Evolutionary conservation across 2,329 filamentous ascomycete species (phyloP).

Genomic region (Epichloe gansuensis): DNA sequence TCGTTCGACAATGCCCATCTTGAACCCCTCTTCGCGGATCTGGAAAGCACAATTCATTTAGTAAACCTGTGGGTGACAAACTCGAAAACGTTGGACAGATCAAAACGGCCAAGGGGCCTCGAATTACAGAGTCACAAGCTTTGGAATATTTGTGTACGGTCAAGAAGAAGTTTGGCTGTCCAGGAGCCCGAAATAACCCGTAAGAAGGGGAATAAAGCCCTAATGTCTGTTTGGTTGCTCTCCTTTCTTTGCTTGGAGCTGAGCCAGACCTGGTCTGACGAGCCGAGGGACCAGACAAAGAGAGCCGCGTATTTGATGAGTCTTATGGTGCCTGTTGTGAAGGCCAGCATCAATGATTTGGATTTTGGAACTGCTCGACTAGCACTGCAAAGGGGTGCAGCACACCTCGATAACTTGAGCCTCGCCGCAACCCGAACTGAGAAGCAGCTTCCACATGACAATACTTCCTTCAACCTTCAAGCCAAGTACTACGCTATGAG

Average conservation of each 20-base stretch:
- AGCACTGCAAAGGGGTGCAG: constrained; percentile 51
- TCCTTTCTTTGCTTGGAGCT: constrained; percentile 57
- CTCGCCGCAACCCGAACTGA: constrained; percentile 3
- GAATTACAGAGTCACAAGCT: constrained; percentile 45
- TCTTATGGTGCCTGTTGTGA: constrained; percentile 56
- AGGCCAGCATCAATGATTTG: constrained; percentile 31
- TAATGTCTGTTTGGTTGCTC: constrained; percentile 36
- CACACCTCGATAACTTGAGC: neutral
- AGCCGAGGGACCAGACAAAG: constrained; percentile 15
- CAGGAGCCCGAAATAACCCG: constrained; percentile 9
- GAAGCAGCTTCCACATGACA: neutral
- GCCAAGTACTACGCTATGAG: constrained; percentile 55
- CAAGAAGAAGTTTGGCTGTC: constrained; percentile 22
- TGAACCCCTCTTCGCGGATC: constrained; percentile 27
- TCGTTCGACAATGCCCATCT: constrained; percentile 20
- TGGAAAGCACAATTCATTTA: constrained; percentile 16
- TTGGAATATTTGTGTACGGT: constrained; percentile 54
- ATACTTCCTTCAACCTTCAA: constrained; percentile 24
- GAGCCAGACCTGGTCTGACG: constrained; percentile 27
- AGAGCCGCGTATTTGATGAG: constrained; percentile 48
- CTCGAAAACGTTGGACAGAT: neutral
- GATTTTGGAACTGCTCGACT: constrained; percentile 47
- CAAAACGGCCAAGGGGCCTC: constrained; percentile 25
- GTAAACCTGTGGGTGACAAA: constrained; percentile 8
- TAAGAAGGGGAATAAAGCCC: constrained; percentile 15